These are phyloP conservation scores for Linnemannia hyalina DNA, from an alignment of 192 early-diverging fungal genomes.

Conservation along the genomic window DNA sequence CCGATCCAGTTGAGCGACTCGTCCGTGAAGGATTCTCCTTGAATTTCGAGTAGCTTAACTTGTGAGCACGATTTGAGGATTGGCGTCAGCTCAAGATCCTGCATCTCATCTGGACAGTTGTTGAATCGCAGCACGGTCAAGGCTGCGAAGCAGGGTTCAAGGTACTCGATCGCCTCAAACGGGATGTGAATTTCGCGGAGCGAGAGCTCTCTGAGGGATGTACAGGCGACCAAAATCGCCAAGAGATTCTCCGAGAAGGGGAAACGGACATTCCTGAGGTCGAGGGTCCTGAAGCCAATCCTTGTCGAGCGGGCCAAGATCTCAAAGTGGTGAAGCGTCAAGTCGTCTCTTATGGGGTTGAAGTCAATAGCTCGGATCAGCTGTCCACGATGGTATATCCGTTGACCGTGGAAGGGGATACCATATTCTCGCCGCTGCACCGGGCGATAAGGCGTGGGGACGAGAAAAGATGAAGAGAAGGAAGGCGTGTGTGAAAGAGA, in stretches of 20 bases:
- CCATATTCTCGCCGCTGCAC: constrained; percentile 37
- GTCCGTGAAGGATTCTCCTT: constrained; percentile 45
- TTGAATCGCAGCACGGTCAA: constrained; percentile 24
- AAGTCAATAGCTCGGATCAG: constrained; percentile 48
- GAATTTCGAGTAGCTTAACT: constrained; percentile 32
- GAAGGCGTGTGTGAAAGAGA: not conserved
- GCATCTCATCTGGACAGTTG: constrained; percentile 32
- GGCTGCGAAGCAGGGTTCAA: constrained; percentile 21
- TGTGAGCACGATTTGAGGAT: constrained; percentile 23
- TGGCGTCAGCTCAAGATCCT: constrained; percentile 12
- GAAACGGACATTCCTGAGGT: constrained; percentile 26
- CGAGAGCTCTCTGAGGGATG: constrained; percentile 10
- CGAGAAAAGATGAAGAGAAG: constrained; percentile 5
- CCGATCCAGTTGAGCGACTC: constrained; percentile 31
- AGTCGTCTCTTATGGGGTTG: not conserved
- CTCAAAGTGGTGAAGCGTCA: constrained; percentile 39
- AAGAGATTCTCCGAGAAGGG: constrained; percentile 42
- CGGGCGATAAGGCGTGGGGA: constrained; percentile 33
- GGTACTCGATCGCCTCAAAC: constrained; percentile 15
- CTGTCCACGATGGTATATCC: constrained; percentile 45
- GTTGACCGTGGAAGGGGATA: constrained; percentile 45
- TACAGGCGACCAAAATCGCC: constrained; percentile 35
- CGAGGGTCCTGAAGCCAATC: constrained; percentile 38
- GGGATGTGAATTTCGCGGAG: constrained; percentile 19
- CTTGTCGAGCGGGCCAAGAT: constrained; percentile 45